Base-by-base conservation (phyloP, 371 early-diverging fungal genomes). In the Blakeslea trispora region DNA sequence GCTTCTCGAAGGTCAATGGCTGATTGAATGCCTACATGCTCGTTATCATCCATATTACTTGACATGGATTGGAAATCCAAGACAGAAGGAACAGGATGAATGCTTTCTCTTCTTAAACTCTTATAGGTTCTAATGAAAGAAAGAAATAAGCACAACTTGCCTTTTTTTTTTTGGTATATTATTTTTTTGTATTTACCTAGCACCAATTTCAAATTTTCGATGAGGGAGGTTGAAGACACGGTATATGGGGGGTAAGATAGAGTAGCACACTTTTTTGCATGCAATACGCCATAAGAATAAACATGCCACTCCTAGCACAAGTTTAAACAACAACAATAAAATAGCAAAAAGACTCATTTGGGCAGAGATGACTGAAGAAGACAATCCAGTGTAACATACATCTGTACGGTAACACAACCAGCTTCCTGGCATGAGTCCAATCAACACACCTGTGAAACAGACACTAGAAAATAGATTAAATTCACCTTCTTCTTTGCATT, bases 371-470 rank as follows among this genome's bases (percentile, higher is more conserved):
- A 73, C 64, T 10, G 77, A 75, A 13, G 72, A 70, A 0, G 69
- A 58, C 59, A 66, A 66, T 40, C 66, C 69, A 57, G 59, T 48
- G 35, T 54, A 55, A 65, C 63, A 79, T 49, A 64, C 71, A 0
- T 78, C 68, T 14, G 75, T 66, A 3, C 67, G 68, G 11, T 73
- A 62, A 53, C 75, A 75, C 7, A 72, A 21, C 86, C 85, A 86
- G 48, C 81, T 79, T 34, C 87, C 89, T 19, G 85, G 78, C 49
- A 86, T 68, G 10, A 89, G 50, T 6, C 92, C 92, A 53, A 85
- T 80, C 18, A 87, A 60, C 0, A 82, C 87, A 24, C 85, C 88
- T 71, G 82, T 81, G 60, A 87, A 88, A n/a, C 88, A 85, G 28
- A 90, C 86, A 57, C 79, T 81, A 50, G 13, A 15, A 7, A n/a